Evolutionary conservation across 1,284 basidiomycete species (phyloP).

Genomic region (Heliocybe sulcata): DNA sequence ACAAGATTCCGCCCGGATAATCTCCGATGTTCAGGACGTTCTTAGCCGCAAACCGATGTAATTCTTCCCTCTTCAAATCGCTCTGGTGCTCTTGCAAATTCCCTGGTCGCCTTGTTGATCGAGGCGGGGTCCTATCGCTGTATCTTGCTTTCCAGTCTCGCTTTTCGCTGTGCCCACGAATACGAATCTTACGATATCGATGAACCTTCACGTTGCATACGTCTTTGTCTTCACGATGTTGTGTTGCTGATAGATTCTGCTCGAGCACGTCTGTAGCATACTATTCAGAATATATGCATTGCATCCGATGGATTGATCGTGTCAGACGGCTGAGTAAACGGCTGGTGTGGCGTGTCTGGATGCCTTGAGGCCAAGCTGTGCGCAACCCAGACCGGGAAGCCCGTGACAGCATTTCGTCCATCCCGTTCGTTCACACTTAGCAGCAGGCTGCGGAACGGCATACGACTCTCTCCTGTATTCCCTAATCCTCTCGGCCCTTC

Average conservation of each 20-base stretch:
- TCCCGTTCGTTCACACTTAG: neutral
- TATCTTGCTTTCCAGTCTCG: neutral
- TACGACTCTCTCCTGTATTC: neutral
- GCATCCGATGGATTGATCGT: neutral
- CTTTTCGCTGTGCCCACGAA: neutral
- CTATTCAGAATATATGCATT: neutral
- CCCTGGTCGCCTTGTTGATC: neutral
- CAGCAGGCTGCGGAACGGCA: neutral
- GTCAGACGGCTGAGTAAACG: too few relatives aligned
- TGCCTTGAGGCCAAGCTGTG: too few relatives aligned
- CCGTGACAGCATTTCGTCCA: neutral
- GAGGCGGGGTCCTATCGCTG: neutral
- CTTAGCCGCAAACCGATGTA: slow-evolving; percentile 53
- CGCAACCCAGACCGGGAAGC: too few relatives aligned
- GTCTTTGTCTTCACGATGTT: neutral
- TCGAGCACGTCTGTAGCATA: neutral
- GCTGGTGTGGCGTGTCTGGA: too few relatives aligned
- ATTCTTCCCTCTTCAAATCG: slow-evolving; percentile 2
- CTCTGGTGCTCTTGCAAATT: slow-evolving; percentile 7
- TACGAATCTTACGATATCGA: neutral
- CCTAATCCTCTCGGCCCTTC: neutral
- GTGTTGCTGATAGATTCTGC: neutral
- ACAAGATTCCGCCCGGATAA: slow-evolving; percentile 57
- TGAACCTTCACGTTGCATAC: neutral
- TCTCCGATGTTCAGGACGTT: slow-evolving; percentile 68